These are phyloP conservation scores for Suhomyces panamericanus DNA, from an alignment of 1,139 yeast genomes.

Conservation along the genomic window DNA sequence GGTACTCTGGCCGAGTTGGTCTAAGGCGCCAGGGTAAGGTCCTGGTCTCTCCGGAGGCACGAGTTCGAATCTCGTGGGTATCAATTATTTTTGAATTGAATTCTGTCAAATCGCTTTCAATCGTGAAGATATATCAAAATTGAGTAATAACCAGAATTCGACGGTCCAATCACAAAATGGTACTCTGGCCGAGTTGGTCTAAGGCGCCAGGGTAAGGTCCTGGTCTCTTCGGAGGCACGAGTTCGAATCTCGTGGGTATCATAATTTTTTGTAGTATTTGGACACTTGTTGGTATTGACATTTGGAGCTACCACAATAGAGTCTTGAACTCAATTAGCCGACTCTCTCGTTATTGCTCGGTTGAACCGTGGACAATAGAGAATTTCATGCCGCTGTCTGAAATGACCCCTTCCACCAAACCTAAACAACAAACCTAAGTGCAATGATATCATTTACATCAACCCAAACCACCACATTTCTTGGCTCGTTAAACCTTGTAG, in stretches of 20 bases:
- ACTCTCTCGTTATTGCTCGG: too few relatives aligned
- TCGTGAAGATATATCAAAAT: neutral
- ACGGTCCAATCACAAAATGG: slow-evolving; percentile 23
- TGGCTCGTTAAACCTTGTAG: too few relatives aligned
- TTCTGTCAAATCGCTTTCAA: neutral
- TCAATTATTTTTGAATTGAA: slow-evolving; percentile 25
- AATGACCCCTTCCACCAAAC: too few relatives aligned
- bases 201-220: slow-evolving; percentile 55
- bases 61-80: slow-evolving; percentile 58
- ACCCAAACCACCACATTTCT: too few relatives aligned
- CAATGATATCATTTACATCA: too few relatives aligned
- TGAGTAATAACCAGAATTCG: neutral
- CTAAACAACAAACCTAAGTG: too few relatives aligned
- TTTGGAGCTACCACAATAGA: neutral
- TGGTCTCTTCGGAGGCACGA: slow-evolving; percentile 61
- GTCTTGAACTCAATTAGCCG: neutral
- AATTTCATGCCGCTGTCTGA: too few relatives aligned
- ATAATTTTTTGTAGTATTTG: slow-evolving; percentile 18
- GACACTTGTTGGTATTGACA: too few relatives aligned
- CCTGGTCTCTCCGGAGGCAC: slow-evolving; percentile 61
- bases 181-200: slow-evolving; percentile 52
- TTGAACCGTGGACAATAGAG: too few relatives aligned
- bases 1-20: slow-evolving; percentile 50
- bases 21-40: slow-evolving; percentile 38
- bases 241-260: slow-evolving; percentile 58